Conservation (phyloP, 2,329 filamentous ascomycete genomes). For the Aspergillus sp. region DNA sequence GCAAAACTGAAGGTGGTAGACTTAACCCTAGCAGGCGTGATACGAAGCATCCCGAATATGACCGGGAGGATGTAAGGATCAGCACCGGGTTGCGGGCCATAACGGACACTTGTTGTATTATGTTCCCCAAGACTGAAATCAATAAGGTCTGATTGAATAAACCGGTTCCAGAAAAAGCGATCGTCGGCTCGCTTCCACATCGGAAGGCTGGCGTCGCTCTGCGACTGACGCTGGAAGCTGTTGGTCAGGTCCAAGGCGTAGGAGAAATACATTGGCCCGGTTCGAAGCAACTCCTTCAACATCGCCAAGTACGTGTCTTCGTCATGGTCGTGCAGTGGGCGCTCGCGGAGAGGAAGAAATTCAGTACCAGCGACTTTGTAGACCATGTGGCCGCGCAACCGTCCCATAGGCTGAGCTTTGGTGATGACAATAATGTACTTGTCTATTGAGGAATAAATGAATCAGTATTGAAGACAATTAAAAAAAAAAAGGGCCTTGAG, state of each 20-base stretch:
- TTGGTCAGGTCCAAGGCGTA: constrained; percentile 97
- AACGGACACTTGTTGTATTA: constrained; percentile 46
- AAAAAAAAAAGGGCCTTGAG: not conserved
- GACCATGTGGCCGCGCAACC: constrained; percentile 92
- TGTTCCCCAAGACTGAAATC: constrained; percentile 70
- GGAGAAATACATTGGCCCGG: constrained; percentile 93
- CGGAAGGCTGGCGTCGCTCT: constrained; percentile 68
- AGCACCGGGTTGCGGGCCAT: constrained; percentile 66
- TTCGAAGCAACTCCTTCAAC: constrained; percentile 77
- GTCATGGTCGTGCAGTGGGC: constrained; percentile 85
- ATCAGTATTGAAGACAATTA: not conserved
- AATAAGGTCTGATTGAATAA: constrained; percentile 87
- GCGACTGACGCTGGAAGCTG: constrained; percentile 89
- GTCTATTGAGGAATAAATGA: constrained; percentile 52
- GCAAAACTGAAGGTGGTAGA: constrained; percentile 78
- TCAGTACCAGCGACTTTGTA: constrained; percentile 92
- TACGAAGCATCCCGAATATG: constrained; percentile 94
- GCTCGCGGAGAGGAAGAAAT: constrained; percentile 89
- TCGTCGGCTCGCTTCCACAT: constrained; percentile 93
- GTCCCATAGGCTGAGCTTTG: constrained; percentile 86
- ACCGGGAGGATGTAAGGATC: constrained; percentile 94
- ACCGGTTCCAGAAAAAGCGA: constrained; percentile 98
- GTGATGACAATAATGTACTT: constrained; percentile 97
- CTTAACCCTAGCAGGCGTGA: constrained; percentile 83
- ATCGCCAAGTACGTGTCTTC: constrained; percentile 88